Conservation (phyloP, 768 basidiomycete species). For the Saitozyma podzolica region DNA sequence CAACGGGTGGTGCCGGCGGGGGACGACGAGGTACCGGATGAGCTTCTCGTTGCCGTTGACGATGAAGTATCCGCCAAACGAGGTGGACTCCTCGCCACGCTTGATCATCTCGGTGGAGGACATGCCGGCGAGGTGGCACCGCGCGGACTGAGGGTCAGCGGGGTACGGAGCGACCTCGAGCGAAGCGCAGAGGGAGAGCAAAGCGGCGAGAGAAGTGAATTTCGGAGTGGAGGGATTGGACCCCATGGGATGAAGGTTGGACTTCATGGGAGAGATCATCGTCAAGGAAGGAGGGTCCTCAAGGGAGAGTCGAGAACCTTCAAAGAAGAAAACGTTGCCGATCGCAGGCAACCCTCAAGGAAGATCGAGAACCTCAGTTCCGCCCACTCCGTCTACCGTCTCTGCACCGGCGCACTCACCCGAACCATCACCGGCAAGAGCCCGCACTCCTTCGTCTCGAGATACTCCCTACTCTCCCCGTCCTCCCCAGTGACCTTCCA, state of each 20-base stretch:
- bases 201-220: too few species aligned
- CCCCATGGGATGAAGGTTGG: too few species aligned
- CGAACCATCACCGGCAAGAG: constrained; percentile 95
- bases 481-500: constrained; percentile 67
- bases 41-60: constrained; percentile 99
- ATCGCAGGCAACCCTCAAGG: too few species aligned
- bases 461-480: constrained; percentile 64
- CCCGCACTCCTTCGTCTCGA: constrained; percentile 79
- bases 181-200: too few species aligned
- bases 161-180: too few species aligned
- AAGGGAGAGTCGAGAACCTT: too few species aligned
- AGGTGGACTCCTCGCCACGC: constrained; percentile 94
- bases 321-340: too few species aligned
- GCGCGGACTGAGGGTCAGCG: constrained; percentile 65
- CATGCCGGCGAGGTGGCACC: constrained; percentile 86
- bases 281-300: too few species aligned
- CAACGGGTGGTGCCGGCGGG: constrained; percentile 91
- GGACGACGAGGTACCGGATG: constrained; percentile 92
- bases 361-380: too few species aligned
- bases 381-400: not conserved
- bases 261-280: too few species aligned
- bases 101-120: constrained; percentile 81
- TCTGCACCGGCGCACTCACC: constrained; percentile 58
- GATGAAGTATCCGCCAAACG: constrained; percentile 98
- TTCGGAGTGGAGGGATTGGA: too few species aligned